A percentile compares a stretch with the other conserved stretches of the same genome.
Evolutionary conservation across 2,329 filamentous ascomycete genomes (phyloP).

Genomic region (Waltergamsia citrina): DNA sequence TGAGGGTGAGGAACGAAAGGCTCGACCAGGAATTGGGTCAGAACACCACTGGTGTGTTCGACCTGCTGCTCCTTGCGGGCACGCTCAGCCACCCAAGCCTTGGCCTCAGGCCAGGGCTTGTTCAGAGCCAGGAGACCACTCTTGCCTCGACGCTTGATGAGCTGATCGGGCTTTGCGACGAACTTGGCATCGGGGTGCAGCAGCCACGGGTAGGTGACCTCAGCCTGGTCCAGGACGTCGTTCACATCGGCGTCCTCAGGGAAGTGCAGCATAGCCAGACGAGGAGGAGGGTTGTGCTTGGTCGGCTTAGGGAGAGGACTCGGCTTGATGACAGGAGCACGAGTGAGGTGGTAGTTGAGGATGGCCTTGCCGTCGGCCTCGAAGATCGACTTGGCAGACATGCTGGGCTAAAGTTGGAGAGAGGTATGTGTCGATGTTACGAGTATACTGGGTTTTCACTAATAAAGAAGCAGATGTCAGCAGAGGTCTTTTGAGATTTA

Average conservation of each 20-base stretch:
- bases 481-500: too few species aligned
- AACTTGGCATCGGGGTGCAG: conserved; percentile 77
- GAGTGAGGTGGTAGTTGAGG: conserved; percentile 99
- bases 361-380: conserved; percentile 99
- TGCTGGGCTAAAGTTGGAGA: conserved; percentile 20
- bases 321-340: conserved; percentile 94
- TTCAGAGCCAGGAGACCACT: conserved; percentile 92
- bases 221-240: conserved; percentile 85
- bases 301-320: conserved; percentile 76
- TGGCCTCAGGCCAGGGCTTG: conserved; percentile 92
- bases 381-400: conserved; percentile 79
- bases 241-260: conserved; percentile 76
- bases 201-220: conserved; percentile 95
- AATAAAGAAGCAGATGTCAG: not conserved
- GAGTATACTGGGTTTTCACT: not conserved
- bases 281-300: conserved; percentile 87
- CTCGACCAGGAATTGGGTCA: conserved; percentile 96
- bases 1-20: conserved; percentile 94
- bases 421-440: conserved; percentile 1
- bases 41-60: conserved; percentile 78
- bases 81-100: conserved; percentile 85
- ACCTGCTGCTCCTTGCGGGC: conserved; percentile 90
- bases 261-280: conserved; percentile 88
- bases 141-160: conserved; percentile 99
- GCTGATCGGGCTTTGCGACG: conserved; percentile 97